Evolutionary conservation across 177 flowering plant genomes (phyloP), one percentile per base, ranked within the genome.

Genomic region (Telopea speciosissima): DNA sequence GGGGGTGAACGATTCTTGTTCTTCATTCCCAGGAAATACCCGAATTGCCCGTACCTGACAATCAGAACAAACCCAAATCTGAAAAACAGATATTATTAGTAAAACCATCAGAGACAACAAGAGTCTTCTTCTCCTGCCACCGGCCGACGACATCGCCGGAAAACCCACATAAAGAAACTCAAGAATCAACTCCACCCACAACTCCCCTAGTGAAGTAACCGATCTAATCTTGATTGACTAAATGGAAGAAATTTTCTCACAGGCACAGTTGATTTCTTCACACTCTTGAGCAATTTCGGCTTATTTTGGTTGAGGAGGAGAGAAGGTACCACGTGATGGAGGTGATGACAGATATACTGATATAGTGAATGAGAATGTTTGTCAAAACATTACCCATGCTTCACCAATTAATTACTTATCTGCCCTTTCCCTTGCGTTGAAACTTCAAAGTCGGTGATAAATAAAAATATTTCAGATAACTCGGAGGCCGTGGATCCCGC

Each of bases 31-130:
- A 3, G 78, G 77, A 40, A 71, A 62, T 16, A 69, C 22, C 76
- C 86, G 74, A 58, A 79, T 78, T 62, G 85, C 88, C 25, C 63
- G 78, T 10, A 72, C 86, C 31, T 66, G 60, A 72, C 78, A 74
- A 25, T 74, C 73, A 36, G 33, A 62, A 65, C 78, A 82, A n/a
- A 80, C 75, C 80, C 80, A 81, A 62, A 74, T 67, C 73, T 79
- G 84, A 7, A 81, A 67, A 31, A 77, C 69, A 11, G 62, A 66
- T 59, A 81, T 69, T 60, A 79, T 68, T 44, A 80, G 24, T 21
- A 79, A 10, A 61, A 70, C 22, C 10, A 33, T 61, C 64, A 40
- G 42, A 59, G 42, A 58, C 62, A 66, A 40, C 73, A 73, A 36
- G 25, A 72, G 52, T 45, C 40, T 36, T 36, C 40, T 36, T 36